Evolutionary conservation across 1,139 yeast genomes (phyloP).

Genomic region (Pneumocystis oryctolagi): DNA sequence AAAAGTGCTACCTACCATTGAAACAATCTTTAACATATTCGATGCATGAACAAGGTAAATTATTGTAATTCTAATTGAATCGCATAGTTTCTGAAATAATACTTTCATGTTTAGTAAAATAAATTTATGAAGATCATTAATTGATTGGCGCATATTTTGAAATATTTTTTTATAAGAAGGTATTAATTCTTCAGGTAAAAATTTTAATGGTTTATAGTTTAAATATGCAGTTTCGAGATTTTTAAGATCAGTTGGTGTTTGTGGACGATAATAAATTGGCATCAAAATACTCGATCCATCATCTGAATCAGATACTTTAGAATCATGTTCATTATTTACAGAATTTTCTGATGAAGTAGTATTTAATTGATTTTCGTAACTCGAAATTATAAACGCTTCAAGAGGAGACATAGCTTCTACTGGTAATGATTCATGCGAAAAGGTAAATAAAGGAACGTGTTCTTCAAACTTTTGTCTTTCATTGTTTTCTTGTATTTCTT

Average conservation of each 20-base stretch:
- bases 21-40: background rate
- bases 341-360: background rate
- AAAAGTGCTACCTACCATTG: background rate
- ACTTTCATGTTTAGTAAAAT: background rate
- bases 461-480: background rate
- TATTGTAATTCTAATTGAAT: background rate
- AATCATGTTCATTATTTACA: background rate
- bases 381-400: background rate
- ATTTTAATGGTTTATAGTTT: background rate
- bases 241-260: background rate
- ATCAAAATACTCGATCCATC: background rate
- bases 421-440: background rate
- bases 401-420: background rate
- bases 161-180: background rate
- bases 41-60: conserved; percentile 1
- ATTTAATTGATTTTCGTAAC: background rate
- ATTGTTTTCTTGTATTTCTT: background rate
- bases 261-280: background rate
- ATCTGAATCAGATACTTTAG: background rate
- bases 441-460: background rate
- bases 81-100: background rate
- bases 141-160: background rate
- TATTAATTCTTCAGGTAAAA: background rate
- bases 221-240: background rate
- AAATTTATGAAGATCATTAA: background rate